Evolutionary conservation across 306 rosid genomes (phyloP), one percentile per base, ranked within the genome.

Genomic region (Begonia masoniana): DNA sequence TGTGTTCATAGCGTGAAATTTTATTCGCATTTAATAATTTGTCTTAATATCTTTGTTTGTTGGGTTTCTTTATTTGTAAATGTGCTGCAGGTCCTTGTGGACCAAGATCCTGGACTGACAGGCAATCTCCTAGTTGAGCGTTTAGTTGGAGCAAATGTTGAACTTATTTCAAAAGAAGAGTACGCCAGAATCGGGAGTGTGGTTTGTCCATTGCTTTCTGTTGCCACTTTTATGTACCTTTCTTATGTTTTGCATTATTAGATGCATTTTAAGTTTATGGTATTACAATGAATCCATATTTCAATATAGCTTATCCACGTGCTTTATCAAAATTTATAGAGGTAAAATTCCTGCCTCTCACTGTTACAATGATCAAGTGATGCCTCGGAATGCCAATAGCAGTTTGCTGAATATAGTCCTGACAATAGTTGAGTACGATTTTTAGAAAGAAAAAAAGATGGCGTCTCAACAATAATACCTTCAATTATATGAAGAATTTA

Each of bases 71-170:
- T 15, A 9, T 19, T 31, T 41, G 54, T 6, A 57, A 16, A 51
- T 57, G 19, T 36, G 42, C 11, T 49, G 51, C 58, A 88, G 82
- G 66, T 52, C 50, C 76, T 77, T 41, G 80, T 77, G 35, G 82
- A 85, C 67, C 83, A 76, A 71, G 97, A 91, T 64, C 97, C 97
- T 17, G 82, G 96, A 56, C 56, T 85, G 59, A 57, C 71, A 0
- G 97, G 96, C 50, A 91, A 91, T 64, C 96, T 91, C 46, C 81
- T 91, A 12, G 84, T 91, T 51, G 99, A 83, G 71, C 95, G 96
- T 52, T 56, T 91, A 65, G 85, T 76, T 42, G 99, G 96, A 69
- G 99, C 99, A 61, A 73, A 77, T 63, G 47, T 91, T 15, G 71
- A 91, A 13, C 77, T 91, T 41, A 68, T 91, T 60, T 86, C 94